Base-by-base conservation (phyloP, 2,329 filamentous ascomycete species). In the Fusarium pseudocircinatum region DNA sequence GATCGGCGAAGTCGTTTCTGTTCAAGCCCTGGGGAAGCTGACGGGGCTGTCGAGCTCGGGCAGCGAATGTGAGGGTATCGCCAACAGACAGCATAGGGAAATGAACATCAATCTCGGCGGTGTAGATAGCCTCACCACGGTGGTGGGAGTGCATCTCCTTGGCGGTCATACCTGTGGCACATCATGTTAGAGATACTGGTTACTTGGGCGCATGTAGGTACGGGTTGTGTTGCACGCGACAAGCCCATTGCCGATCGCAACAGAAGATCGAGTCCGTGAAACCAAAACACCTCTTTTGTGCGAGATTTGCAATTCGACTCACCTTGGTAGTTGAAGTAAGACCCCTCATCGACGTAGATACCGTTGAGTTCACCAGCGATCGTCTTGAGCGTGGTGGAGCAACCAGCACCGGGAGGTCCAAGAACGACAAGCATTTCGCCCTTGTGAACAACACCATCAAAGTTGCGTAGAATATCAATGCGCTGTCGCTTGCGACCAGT, bases 121-220 rank as follows among this genome's bases (percentile, higher is more conserved):
- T 95, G 83, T 96, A 96, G 80, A 96, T 95, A 70, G 93, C 93
- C 82, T 97, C 94, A 73, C 94, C 94, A 34, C 93, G 91, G 83
- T 96, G 95, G 70, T 89, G 86, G 16, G 89, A 89, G 82, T 93
- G 90, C 93, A 96, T 96, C 79, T 94, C 89, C 78, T 93, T 83
- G 63, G 93, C 87, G 6, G 89, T 84, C 77, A 94, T 87, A 74
- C 91, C 89, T 87, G 68, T 65, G 42, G 32, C 28, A 32, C 46
- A 20, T 28, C 32, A 42, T 74, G 63, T 81, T 65, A 69, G 59
- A 40, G 61, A 72, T 32, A 47, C 44, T 52, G 20, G 36, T 40
- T 26, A n/a, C 44, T 22, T 24, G 34, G 14, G 49, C 32, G 60
- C 59, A 61, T 47, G 22, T 60, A 60, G 34, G 52, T 30, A 46